Evolutionary conservation across 306 rosid species (phyloP).

Genomic region (Cucurbita pepo): DNA sequence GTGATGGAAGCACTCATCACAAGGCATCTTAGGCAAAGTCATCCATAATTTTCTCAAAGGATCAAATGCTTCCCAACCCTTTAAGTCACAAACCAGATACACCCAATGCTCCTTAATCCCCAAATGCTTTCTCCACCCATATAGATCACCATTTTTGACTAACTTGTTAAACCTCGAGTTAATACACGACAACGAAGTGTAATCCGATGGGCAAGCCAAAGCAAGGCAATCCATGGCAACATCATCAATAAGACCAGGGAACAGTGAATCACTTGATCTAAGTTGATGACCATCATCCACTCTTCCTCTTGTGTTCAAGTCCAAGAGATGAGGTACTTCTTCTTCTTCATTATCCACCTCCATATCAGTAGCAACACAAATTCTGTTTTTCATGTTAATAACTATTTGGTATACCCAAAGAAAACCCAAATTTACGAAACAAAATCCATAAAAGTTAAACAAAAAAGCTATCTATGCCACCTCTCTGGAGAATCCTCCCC

Average conservation of each 20-base stretch:
- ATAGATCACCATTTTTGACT: conserved; percentile 15
- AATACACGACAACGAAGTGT: conserved; percentile 15
- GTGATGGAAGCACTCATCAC: conserved; percentile 17
- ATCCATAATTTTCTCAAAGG: conserved; percentile 16
- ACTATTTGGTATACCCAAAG: conserved; percentile 14
- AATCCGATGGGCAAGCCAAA: conserved; percentile 16
- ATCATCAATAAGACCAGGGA: conserved; percentile 31
- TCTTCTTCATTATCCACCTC: conserved; percentile 3
- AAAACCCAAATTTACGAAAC: conserved; percentile 7
- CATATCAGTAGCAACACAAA: conserved; percentile 6
- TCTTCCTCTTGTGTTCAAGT: conserved; percentile 21
- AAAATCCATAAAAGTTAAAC: neutral
- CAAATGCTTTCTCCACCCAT: conserved; percentile 13
- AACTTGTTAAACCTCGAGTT: conserved; percentile 15
- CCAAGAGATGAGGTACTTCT: conserved; percentile 1
- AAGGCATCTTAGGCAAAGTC: conserved; percentile 17
- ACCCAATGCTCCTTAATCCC: conserved; percentile 25
- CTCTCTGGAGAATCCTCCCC: neutral
- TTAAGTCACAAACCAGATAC: conserved; percentile 11
- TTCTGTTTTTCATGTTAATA: conserved; percentile 22
- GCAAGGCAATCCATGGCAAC: conserved; percentile 15
- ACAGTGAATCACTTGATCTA: conserved; percentile 63
- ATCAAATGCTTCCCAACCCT: conserved; percentile 24
- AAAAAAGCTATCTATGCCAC: neutral
- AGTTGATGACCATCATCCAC: conserved; percentile 45